Conservation (phyloP, 306 rosid genomes). For the Abrus pulchellus region DNA sequence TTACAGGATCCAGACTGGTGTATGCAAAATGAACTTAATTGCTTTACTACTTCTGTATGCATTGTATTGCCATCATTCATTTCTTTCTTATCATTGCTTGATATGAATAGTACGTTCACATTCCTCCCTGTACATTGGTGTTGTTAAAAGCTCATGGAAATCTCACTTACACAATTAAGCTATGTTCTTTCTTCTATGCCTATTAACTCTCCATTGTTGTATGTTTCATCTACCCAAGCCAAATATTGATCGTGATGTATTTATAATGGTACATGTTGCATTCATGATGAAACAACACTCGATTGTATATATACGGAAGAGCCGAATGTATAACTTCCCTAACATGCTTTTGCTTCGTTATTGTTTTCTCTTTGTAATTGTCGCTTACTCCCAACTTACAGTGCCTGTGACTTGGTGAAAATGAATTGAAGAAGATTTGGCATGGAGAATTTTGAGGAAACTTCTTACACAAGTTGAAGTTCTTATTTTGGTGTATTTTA, state of each 20-base stretch:
- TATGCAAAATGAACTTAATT: not conserved
- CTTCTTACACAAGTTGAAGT: constrained; percentile 4
- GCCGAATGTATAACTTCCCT: not conserved
- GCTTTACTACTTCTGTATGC: not conserved
- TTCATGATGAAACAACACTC: too few species aligned
- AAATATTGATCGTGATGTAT: not conserved
- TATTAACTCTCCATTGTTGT: not conserved
- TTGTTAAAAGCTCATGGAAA: too few species aligned
- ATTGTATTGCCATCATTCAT: not conserved
- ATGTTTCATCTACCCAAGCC: not conserved
- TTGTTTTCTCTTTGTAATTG: not conserved
- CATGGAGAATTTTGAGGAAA: not conserved
- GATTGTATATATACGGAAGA: not conserved
- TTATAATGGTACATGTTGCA: not conserved
- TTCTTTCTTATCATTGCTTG: not conserved
- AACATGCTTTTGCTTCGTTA: not conserved
- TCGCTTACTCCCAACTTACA: constrained; percentile 6
- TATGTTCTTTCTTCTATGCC: too few species aligned
- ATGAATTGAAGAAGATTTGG: not conserved
- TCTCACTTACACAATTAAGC: not conserved
- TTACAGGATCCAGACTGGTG: not conserved
- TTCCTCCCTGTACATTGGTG: too few species aligned
- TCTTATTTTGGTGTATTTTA: not conserved
- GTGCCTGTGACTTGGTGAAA: not conserved
- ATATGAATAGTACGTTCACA: not conserved